A percentile compares a stretch with the other conserved stretches of the same genome.
phyloP scores from a whole-genome alignment of 2,329 filamentous ascomycete genomes.

The Saccharata proteae region DNA sequence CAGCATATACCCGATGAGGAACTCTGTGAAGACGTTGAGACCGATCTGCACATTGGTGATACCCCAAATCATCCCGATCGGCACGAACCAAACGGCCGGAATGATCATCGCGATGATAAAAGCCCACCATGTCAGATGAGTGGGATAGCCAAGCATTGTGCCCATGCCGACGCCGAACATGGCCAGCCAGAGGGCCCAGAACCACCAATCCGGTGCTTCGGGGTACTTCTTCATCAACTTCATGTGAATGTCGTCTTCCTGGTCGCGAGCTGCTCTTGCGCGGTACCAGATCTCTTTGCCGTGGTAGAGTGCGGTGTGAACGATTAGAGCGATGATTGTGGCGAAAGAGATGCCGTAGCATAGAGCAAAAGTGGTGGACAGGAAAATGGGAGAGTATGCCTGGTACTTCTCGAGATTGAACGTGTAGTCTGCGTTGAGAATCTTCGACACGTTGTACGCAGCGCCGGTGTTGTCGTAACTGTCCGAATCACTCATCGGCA shows the following conservation, averaged over 20 bases:
- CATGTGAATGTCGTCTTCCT: conserved; percentile 40
- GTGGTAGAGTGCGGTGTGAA: conserved; percentile 34
- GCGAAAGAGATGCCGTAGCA: conserved; percentile 27
- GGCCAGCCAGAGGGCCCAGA: conserved; percentile 31
- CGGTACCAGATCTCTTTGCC: conserved; percentile 42
- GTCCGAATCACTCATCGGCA: conserved; percentile 7
- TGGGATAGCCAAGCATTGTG: conserved; percentile 43
- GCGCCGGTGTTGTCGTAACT: conserved; percentile 56
- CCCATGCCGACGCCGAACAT: conserved; percentile 41
- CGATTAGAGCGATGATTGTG: conserved; percentile 19
- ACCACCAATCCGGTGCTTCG: conserved; percentile 48
- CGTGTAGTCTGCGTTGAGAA: conserved; percentile 18
- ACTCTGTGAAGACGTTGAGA: conserved; percentile 40
- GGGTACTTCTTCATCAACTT: conserved; percentile 46
- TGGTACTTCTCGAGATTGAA: conserved; percentile 27
- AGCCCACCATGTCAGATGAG: conserved; percentile 53
- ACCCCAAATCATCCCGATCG: conserved; percentile 13
- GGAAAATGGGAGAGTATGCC: conserved; percentile 26
- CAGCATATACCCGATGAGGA: conserved; percentile 56
- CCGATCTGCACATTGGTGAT: conserved; percentile 5
- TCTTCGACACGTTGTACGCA: conserved; percentile 46
- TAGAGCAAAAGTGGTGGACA: conserved; percentile 23
- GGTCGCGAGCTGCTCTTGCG: conserved; percentile 47
- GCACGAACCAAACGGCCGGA: conserved; percentile 33
- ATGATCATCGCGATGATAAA: conserved; percentile 56